Conservation (phyloP, 331 rosid species). For the Rosa hybrid region DNA sequence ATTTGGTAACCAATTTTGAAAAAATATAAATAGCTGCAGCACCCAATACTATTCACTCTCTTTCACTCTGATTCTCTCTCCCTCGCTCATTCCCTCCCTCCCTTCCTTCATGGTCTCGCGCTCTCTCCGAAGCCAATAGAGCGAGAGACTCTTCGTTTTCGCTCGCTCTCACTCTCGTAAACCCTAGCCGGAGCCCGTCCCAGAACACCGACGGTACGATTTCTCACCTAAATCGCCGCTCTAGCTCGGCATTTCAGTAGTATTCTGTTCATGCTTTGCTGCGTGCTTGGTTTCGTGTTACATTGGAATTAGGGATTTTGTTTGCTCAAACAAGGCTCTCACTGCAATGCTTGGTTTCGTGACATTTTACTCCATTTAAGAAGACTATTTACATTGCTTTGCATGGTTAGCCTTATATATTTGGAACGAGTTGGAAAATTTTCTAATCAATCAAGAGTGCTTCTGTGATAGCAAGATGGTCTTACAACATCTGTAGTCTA, state of each 20-base stretch:
- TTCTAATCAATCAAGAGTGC: neutral
- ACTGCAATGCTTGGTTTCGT: neutral
- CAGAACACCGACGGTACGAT: constrained; percentile 3
- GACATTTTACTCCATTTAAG: neutral
- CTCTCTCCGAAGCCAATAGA: neutral
- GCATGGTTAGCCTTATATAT: neutral
- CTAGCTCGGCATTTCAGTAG: neutral
- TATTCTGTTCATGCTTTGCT: neutral
- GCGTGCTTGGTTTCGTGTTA: neutral
- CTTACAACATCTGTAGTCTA: neutral
- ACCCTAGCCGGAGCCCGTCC: constrained; percentile 7
- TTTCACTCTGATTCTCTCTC: constrained; percentile 13
- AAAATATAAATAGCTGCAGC: too few relatives aligned
- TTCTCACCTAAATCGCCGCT: neutral
- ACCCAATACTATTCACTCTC: neutral
- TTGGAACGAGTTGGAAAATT: too few relatives aligned
- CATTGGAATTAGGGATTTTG: neutral
- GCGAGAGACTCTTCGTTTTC: constrained; percentile 1
- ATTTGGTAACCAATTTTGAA: too few relatives aligned
- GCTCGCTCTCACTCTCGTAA: neutral
- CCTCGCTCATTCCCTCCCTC: neutral
- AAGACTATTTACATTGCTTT: neutral
- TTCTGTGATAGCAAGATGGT: neutral
- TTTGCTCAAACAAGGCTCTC: neutral
- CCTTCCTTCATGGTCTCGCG: constrained; percentile 13